Evolutionary conservation across 257 asterid species (phyloP).

Genomic region (Thymus mandschuricus): DNA sequence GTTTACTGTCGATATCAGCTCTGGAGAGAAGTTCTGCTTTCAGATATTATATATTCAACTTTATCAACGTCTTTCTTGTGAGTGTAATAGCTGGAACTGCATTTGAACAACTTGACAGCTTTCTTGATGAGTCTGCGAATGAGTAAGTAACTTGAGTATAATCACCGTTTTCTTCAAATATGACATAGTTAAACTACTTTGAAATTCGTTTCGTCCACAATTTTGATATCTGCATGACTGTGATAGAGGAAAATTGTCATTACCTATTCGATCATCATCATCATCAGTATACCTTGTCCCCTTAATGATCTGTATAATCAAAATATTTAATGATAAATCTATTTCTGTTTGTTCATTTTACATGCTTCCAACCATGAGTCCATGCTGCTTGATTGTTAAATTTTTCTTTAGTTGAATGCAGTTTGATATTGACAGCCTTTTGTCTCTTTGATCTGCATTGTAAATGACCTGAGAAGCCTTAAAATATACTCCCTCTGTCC

Average conservation of each 20-base stretch:
- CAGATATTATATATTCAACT: conserved; percentile 75
- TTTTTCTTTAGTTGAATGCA: too few relatives aligned
- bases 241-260: too few relatives aligned
- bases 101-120: conserved; percentile 72
- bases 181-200: not conserved
- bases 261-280: too few relatives aligned
- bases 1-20: conserved; percentile 72
- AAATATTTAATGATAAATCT: not conserved
- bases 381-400: too few relatives aligned
- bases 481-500: too few relatives aligned
- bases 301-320: not conserved
- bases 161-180: conserved; percentile 2
- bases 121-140: conserved; percentile 68
- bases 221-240: not conserved
- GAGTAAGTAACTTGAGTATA: conserved; percentile 53
- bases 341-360: not conserved
- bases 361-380: too few relatives aligned
- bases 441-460: too few relatives aligned
- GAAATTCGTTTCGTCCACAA: not conserved
- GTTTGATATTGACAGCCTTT: too few relatives aligned
- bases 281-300: not conserved
- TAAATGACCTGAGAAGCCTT: not conserved
- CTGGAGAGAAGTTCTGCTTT: conserved; percentile 83
- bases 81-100: conserved; percentile 92
- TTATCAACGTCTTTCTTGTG: conserved; percentile 84